Base-by-base conservation (phyloP, 1,284 basidiomycete species). In the Cerioporus squamosus region DNA sequence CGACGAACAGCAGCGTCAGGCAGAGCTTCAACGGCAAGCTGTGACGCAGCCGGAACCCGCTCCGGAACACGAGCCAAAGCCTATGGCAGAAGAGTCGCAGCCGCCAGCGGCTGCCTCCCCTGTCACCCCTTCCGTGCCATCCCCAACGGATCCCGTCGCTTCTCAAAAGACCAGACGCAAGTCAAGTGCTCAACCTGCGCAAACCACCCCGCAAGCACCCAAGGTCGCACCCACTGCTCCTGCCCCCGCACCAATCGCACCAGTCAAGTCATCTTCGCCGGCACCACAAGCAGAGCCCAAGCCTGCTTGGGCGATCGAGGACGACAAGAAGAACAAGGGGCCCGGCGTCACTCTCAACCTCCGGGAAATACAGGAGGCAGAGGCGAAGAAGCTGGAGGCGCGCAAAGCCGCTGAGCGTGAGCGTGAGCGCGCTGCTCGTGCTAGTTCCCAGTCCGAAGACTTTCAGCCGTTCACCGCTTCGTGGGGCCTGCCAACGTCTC, bases 341-440 rank as follows among this genome's bases (percentile, higher is more conserved):
- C 67, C 78, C 0, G 72, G 76, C 18, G 67, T 74, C 3, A 77
- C 87, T n/a, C 78, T 87, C 26, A 93, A 91, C 64, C 78, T 99
- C 51, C 88, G 95, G 55, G 95, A 98, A 67, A 99, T 99, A 57
- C 97, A 99, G 73, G 95, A 97, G 67, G 89, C 90, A 1, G 97
- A 99, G 75, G 87, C 86, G 15, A 94, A 87, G 74, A 89, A 88
- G 68, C 81, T 85, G 2, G 94, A 95, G 65, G 84, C 83, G 31
- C 87, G 90, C 64, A 90, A 87, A 65, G 84, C 81, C 26, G 83
- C 80, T 29, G 86, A 90, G 67, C 85, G 82, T 69, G 88, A 86
- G 72, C 84, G 75, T 69, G 85, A 87, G 53, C 85, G 79, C 36
- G 79, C 82, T 48, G 78, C 81, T 24, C 84, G 87, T 50, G 72